Conservation (phyloP, 495 filamentous ascomycete species). For the Achaetomiella virescens region DNA sequence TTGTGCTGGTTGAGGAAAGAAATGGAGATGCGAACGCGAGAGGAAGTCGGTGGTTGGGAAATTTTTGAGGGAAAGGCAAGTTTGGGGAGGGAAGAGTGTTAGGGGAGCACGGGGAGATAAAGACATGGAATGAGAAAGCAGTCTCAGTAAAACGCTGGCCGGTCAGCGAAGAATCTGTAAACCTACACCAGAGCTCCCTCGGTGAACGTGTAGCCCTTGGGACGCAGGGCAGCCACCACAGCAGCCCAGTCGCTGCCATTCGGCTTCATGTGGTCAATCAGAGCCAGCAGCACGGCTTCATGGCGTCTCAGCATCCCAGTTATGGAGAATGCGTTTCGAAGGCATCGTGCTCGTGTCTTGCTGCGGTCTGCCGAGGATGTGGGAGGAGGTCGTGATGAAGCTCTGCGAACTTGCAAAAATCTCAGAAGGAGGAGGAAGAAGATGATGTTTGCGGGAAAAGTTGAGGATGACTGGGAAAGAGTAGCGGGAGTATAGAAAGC, state of each 20-base stretch:
- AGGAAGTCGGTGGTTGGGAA: not conserved
- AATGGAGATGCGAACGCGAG: not conserved
- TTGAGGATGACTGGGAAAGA: not conserved
- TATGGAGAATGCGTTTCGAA: not conserved
- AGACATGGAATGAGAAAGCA: not conserved
- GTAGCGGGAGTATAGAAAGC: not conserved
- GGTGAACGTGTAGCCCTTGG: constrained; percentile 24
- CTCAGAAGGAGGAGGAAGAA: not conserved
- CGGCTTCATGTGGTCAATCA: constrained; percentile 20
- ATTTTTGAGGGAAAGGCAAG: not conserved
- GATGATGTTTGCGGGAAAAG: not conserved
- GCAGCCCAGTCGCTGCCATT: constrained; percentile 12
- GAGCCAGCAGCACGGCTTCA: constrained; percentile 21
- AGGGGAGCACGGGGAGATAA: not conserved
- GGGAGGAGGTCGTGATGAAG: not conserved
- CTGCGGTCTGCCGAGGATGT: not conserved
- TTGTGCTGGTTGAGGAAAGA: not conserved
- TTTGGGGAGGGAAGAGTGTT: not conserved
- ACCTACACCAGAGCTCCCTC: constrained; percentile 30
- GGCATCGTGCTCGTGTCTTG: constrained; percentile 2
- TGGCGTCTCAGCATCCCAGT: constrained; percentile 23
- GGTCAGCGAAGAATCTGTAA: not conserved
- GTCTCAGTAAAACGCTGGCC: not conserved
- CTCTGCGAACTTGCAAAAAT: not conserved
- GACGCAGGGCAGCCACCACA: constrained; percentile 11